A percentile compares a stretch with the other conserved stretches of the same genome.
Conservation (phyloP, 352 stramenopile genomes). For the Phytopythium ostracodes region DNA sequence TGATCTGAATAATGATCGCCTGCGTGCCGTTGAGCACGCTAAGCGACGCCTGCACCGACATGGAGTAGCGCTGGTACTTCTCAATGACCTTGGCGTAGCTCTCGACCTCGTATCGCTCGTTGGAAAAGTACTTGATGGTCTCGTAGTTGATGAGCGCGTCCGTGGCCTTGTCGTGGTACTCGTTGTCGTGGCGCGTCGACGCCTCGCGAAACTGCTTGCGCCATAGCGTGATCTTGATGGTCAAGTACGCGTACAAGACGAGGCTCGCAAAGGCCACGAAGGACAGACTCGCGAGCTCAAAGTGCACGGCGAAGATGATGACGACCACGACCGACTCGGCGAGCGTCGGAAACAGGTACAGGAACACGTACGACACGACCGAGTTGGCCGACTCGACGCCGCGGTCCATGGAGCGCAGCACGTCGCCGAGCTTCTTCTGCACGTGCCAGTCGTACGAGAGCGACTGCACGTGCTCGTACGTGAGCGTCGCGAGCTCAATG, state of each 20-base stretch:
- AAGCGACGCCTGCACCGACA: slow-evolving; percentile 93
- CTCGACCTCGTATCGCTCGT: slow-evolving; percentile 91
- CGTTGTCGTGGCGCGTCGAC: slow-evolving; percentile 94
- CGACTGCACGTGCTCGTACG: slow-evolving; percentile 95
- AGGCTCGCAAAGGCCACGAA: slow-evolving; percentile 95
- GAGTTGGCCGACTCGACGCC: slow-evolving; percentile 91
- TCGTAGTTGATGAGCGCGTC: slow-evolving; percentile 98
- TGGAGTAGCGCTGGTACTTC: slow-evolving; percentile 92
- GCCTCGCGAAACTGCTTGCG: slow-evolving; percentile 96
- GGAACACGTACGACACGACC: slow-evolving; percentile 97
- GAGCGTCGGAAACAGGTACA: slow-evolving; percentile 95
- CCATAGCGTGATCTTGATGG: slow-evolving; percentile 96
- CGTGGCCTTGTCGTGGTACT: slow-evolving; percentile 97
- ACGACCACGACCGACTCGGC: slow-evolving; percentile 94
- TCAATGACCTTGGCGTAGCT: slow-evolving; percentile 90
- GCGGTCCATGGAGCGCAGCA: slow-evolving; percentile 93
- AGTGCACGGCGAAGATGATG: slow-evolving; percentile 91
- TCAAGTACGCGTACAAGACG: slow-evolving; percentile 94
- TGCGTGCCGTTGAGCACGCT: slow-evolving; percentile 95
- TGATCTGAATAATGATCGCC: slow-evolving; percentile 78
- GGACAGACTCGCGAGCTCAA: slow-evolving; percentile 89
- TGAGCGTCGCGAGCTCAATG: slow-evolving; percentile 95
- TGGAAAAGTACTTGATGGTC: slow-evolving; percentile 98
- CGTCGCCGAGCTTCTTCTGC: slow-evolving; percentile 96
- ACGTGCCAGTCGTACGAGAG: slow-evolving; percentile 98